Percentiles rank a stretch among this genome's conserved stretches.
Conservation (phyloP, 108 stramenopile genomes). For the Mediolabrus comicus region DNA sequence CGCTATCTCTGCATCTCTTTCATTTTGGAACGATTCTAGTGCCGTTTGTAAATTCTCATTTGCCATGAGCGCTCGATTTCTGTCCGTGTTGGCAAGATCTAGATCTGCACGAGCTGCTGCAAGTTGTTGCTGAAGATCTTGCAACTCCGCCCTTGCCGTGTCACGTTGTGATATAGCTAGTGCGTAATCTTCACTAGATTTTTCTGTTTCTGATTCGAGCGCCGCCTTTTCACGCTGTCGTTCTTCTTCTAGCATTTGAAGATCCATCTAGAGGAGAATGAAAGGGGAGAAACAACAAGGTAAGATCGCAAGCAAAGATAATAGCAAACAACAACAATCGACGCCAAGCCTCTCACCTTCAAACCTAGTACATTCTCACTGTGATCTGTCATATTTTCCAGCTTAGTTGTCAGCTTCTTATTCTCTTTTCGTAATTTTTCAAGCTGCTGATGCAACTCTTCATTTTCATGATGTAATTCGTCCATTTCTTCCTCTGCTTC, state of each 20-base stretch:
- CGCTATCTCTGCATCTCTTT: slow-evolving; percentile 79
- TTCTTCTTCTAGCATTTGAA: slow-evolving; percentile 80
- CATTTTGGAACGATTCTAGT: slow-evolving; percentile 81
- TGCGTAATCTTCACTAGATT: slow-evolving; percentile 45
- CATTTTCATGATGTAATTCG: slow-evolving; percentile 73
- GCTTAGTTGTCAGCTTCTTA: slow-evolving; percentile 42
- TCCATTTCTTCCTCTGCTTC: slow-evolving; percentile 49
- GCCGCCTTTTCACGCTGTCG: slow-evolving; percentile 58
- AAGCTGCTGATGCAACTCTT: slow-evolving; percentile 59
- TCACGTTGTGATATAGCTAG: slow-evolving; percentile 64
- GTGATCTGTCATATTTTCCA: slow-evolving; percentile 52
- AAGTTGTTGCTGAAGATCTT: slow-evolving; percentile 75
- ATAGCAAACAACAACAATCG: slow-evolving; percentile 3
- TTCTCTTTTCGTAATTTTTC: slow-evolving; percentile 60
- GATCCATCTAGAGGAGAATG: slow-evolving; percentile 66
- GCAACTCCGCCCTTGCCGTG: slow-evolving; percentile 54
- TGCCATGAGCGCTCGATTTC: slow-evolving; percentile 62
- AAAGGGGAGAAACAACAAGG: neutral
- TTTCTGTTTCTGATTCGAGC: slow-evolving; percentile 41
- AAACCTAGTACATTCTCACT: slow-evolving; percentile 59
- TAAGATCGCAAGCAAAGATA: neutral
- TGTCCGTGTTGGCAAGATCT: slow-evolving; percentile 73
- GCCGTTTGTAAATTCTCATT: slow-evolving; percentile 78
- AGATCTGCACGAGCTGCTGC: slow-evolving; percentile 73
- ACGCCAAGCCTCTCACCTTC: slow-evolving; percentile 30